Evolutionary conservation across 2,329 filamentous ascomycete species (phyloP).

Genomic region (Fusarium illudens): DNA sequence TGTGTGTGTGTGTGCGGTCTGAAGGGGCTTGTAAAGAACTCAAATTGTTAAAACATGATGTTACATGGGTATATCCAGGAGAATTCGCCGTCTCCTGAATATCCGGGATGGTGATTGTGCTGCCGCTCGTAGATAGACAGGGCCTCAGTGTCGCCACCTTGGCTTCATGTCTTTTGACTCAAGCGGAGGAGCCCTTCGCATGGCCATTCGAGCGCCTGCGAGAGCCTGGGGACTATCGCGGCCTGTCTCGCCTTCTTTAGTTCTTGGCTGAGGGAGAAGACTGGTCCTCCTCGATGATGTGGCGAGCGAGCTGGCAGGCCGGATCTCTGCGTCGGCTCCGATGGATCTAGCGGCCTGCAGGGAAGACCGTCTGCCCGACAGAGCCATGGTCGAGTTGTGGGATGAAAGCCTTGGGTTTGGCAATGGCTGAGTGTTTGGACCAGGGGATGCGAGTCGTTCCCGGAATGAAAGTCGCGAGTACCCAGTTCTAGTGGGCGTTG

Average conservation of each 20-base stretch:
- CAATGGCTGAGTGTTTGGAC: slow-evolving; percentile 57
- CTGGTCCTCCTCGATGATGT: slow-evolving; percentile 59
- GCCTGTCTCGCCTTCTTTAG: slow-evolving; percentile 51
- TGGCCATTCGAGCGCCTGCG: slow-evolving; percentile 52
- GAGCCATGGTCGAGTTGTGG: slow-evolving; percentile 55
- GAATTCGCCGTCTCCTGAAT: slow-evolving; percentile 18
- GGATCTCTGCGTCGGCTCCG: slow-evolving; percentile 42
- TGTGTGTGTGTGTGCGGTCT: slow-evolving; percentile 9
- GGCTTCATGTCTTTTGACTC: slow-evolving; percentile 56
- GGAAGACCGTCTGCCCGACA: slow-evolving; percentile 61
- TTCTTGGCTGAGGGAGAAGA: slow-evolving; percentile 60
- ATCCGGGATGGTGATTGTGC: slow-evolving; percentile 22
- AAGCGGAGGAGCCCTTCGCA: slow-evolving; percentile 41
- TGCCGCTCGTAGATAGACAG: neutral
- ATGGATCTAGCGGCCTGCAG: slow-evolving; percentile 58
- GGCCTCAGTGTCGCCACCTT: slow-evolving; percentile 56
- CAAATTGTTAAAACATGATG: slow-evolving; percentile 35
- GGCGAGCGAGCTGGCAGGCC: slow-evolving; percentile 65
- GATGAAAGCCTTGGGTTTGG: slow-evolving; percentile 55
- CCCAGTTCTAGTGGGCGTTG: slow-evolving; percentile 56
- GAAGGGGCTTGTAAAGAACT: slow-evolving; percentile 18
- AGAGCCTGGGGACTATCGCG: slow-evolving; percentile 59
- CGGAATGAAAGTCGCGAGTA: slow-evolving; percentile 61
- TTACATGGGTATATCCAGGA: slow-evolving; percentile 32
- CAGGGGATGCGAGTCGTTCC: slow-evolving; percentile 60